A percentile compares a stretch with the other conserved stretches of the same genome.
Evolutionary conservation across 2,329 filamentous ascomycete genomes (phyloP).

Genomic region (Trichocomaceae sp.): DNA sequence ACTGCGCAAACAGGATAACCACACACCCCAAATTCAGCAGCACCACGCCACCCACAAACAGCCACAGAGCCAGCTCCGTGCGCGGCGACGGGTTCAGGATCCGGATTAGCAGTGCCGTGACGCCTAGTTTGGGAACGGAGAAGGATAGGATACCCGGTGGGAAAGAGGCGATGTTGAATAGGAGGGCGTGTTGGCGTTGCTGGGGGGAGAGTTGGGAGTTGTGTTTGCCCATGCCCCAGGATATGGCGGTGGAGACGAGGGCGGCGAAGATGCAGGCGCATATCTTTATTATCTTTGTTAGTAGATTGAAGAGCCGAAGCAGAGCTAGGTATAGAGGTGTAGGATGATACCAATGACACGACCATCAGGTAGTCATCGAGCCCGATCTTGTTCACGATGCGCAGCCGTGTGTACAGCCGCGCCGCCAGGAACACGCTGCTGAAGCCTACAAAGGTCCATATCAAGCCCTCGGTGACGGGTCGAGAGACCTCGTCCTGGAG

Average conservation of each 20-base stretch:
- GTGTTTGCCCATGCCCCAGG: constrained; percentile 10
- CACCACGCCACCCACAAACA: constrained; percentile 25
- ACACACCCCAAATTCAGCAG: constrained; percentile 31
- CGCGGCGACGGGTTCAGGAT: constrained; percentile 22
- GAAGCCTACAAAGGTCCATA: constrained; percentile 10
- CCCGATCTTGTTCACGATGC: constrained; percentile 9
- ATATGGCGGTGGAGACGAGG: constrained; percentile 7
- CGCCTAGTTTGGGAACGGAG: constrained; percentile 24
- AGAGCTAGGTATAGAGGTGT: background rate
- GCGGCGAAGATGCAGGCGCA: constrained; percentile 9
- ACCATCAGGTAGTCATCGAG: constrained; percentile 14
- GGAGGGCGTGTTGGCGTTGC: constrained; percentile 15
- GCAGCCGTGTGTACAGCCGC: constrained; percentile 11
- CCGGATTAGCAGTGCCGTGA: constrained; percentile 22
- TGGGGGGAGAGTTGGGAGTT: constrained; percentile 16
- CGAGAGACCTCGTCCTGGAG: constrained; percentile 1
- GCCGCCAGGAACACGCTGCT: constrained; percentile 9
- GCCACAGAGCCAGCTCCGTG: constrained; percentile 20
- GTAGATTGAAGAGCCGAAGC: too few species aligned
- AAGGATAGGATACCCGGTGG: constrained; percentile 26
- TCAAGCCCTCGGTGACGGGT: constrained; percentile 8
- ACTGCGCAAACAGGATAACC: constrained; percentile 40
- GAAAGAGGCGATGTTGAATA: constrained; percentile 24
- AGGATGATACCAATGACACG: constrained; percentile 5
- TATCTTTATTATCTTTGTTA: constrained; percentile 5